Percentiles rank a stretch among this genome's conserved stretches.
phyloP scores from a whole-genome alignment of 306 rosid species.

The Citrullus mucosospermus region DNA sequence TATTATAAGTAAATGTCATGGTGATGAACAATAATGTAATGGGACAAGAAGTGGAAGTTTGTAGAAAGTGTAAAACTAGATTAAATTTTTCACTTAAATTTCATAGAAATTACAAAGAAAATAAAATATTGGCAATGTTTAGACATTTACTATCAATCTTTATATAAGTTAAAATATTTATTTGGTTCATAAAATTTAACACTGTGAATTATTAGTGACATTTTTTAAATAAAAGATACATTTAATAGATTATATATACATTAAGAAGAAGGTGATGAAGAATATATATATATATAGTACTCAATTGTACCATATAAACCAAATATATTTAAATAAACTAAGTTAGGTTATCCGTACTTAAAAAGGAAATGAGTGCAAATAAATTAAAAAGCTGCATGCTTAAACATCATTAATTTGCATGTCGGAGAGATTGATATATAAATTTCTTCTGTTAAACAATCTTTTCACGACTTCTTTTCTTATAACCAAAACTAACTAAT shows the following conservation, averaged over 20 bases:
- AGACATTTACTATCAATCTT: too few species aligned
- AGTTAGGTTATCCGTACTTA: not conserved
- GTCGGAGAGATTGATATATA: not conserved
- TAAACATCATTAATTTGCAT: not conserved
- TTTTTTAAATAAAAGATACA: too few species aligned
- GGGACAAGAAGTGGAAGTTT: not conserved
- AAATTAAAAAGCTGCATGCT: not conserved
- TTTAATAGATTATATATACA: too few species aligned
- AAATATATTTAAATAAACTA: not conserved
- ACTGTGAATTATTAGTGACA: too few species aligned
- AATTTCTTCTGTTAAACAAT: slow-evolving; percentile 3
- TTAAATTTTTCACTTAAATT: not conserved
- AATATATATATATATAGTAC: not conserved
- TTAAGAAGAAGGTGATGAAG: not conserved
- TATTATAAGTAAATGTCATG: not conserved
- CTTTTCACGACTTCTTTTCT: not conserved
- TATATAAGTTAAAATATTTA: too few species aligned
- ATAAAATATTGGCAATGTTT: too few species aligned
- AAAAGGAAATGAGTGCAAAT: not conserved
- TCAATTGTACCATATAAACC: not conserved
- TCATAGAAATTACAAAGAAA: not conserved
- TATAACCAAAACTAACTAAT: not conserved
- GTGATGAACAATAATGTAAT: not conserved
- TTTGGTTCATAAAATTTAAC: not conserved
- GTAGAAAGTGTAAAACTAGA: not conserved